These are phyloP conservation scores for Zygosaccharomyces bisporus DNA, from an alignment of 805 yeast species.

Conservation along the genomic window DNA sequence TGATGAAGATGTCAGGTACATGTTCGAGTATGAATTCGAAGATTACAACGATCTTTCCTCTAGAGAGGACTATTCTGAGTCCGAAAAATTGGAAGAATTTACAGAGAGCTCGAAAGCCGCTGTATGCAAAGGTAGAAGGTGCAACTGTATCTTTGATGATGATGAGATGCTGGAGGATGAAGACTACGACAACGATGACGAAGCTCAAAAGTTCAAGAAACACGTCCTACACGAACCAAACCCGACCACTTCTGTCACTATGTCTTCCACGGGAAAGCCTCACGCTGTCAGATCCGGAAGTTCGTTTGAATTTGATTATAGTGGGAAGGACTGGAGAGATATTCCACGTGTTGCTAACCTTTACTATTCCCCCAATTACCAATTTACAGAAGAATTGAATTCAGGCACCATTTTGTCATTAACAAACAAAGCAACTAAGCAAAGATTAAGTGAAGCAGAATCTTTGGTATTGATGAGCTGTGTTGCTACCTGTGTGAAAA, in stretches of 20 bases:
- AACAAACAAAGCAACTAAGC: constrained; percentile 20
- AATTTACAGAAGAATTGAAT: constrained; percentile 20
- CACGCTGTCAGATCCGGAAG: constrained; percentile 38
- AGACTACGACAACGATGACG: constrained; percentile 29
- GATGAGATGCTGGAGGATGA: constrained; percentile 29
- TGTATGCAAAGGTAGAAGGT: constrained; percentile 24
- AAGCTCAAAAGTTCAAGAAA: constrained; percentile 19
- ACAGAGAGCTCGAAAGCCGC: constrained; percentile 23
- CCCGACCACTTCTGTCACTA: constrained; percentile 11
- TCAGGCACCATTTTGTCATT: constrained; percentile 16
- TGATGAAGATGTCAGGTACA: constrained; percentile 64
- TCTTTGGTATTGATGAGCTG: constrained; percentile 31
- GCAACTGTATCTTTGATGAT: constrained; percentile 40
- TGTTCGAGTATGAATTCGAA: constrained; percentile 54
- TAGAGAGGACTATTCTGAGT: constrained; percentile 25
- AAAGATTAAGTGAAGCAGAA: constrained; percentile 19
- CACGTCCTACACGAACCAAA: constrained; percentile 13
- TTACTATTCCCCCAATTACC: constrained; percentile 29
- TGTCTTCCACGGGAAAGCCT: constrained; percentile 15
- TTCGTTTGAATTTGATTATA: constrained; percentile 50
- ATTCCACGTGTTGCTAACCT: constrained; percentile 58
- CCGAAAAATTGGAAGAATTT: constrained; percentile 18
- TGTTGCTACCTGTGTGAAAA: constrained; percentile 51
- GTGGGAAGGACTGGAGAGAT: constrained; percentile 71
- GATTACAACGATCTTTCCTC: constrained; percentile 39